Conservation (phyloP, 2,329 filamentous ascomycete genomes). For the Talaromyces sp. region DNA sequence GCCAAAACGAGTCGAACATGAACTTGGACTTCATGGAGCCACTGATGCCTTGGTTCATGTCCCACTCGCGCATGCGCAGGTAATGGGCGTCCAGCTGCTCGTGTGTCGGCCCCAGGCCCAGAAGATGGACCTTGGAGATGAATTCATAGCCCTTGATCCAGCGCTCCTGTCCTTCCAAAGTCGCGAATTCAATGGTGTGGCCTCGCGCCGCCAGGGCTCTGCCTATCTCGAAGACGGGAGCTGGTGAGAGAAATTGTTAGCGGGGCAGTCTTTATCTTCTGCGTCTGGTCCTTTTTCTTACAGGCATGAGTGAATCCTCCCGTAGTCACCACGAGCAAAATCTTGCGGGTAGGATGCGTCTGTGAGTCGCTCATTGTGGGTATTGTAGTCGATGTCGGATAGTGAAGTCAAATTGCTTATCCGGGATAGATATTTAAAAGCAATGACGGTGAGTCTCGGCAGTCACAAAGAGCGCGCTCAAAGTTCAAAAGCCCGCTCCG, state of each 20-base stretch:
- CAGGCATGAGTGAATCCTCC: constrained; percentile 30
- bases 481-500: neutral
- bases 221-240: constrained; percentile 34
- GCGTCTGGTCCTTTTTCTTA: constrained; percentile 23
- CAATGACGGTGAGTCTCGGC: neutral
- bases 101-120: constrained; percentile 26
- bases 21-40: constrained; percentile 33
- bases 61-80: constrained; percentile 30
- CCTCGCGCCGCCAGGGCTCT: constrained; percentile 30
- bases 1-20: constrained; percentile 37
- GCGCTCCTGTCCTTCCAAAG: constrained; percentile 31
- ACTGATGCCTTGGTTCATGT: constrained; percentile 27
- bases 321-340: constrained; percentile 31
- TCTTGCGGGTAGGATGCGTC: constrained; percentile 18
- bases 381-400: neutral
- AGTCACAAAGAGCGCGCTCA: neutral
- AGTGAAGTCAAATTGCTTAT: neutral
- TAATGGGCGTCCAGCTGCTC: constrained; percentile 32
- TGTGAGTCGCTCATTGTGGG: constrained; percentile 1
- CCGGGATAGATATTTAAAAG: neutral
- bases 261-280: neutral
- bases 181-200: constrained; percentile 37
- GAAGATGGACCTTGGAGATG: constrained; percentile 25
- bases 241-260: constrained; percentile 10
- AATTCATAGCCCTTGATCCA: constrained; percentile 29